These are phyloP conservation scores for Coniophora puteana DNA, from an alignment of 1,284 basidiomycete genomes.

Conservation along the genomic window DNA sequence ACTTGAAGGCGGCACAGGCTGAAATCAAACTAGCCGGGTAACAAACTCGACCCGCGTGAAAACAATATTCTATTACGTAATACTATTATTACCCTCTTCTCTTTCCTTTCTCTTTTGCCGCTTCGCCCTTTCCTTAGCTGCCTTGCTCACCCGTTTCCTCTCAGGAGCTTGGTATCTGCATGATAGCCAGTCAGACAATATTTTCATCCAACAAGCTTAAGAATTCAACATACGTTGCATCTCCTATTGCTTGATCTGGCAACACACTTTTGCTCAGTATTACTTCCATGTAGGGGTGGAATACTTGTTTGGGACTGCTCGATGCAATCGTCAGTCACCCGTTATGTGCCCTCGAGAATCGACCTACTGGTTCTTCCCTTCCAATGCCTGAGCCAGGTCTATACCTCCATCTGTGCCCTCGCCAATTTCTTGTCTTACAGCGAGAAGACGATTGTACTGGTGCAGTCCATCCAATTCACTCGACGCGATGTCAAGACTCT, in stretches of 20 bases:
- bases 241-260: conserved; percentile 33
- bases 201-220: background rate
- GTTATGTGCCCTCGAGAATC: background rate
- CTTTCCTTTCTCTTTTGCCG: conserved; percentile 37
- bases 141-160: conserved; percentile 51
- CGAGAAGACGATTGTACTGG: conserved; percentile 77
- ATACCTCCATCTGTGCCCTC: conserved; percentile 31
- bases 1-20: too few relatives aligned
- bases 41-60: conserved; percentile 3
- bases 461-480: conserved; percentile 53
- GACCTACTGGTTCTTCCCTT: conserved; percentile 57
- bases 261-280: conserved; percentile 56
- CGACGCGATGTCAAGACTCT: conserved; percentile 39
- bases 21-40: too few relatives aligned
- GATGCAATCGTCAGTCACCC: conserved; percentile 6
- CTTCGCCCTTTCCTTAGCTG: conserved; percentile 53
- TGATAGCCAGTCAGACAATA: conserved; percentile 9
- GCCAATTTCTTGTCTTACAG: conserved; percentile 42
- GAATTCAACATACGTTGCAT: conserved; percentile 48
- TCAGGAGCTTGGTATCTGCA: conserved; percentile 55
- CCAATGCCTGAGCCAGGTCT: conserved; percentile 35
- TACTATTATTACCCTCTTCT: conserved; percentile 5
- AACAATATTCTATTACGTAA: conserved; percentile 21
- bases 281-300: conserved; percentile 73
- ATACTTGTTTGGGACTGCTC: conserved; percentile 56